A percentile compares a stretch with the other conserved stretches of the same genome.
Conservation (phyloP, 768 basidiomycete genomes). For the Mycena pura region DNA sequence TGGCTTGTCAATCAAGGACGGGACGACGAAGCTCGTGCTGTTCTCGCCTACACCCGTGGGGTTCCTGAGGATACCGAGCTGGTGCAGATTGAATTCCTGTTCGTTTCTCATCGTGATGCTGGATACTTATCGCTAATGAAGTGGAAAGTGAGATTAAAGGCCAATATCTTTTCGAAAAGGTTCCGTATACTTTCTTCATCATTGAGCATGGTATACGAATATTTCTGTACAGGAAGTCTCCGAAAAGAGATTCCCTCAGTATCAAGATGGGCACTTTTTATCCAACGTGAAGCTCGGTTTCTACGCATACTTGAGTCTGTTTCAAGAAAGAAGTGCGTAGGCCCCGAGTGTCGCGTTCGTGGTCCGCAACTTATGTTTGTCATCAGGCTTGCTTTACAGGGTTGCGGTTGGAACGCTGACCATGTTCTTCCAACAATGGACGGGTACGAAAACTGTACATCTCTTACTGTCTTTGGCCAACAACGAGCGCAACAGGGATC, state of each 20-base stretch:
- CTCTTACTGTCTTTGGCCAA: background rate
- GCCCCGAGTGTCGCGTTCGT: background rate
- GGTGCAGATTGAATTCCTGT: slow-evolving; percentile 79
- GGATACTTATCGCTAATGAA: background rate
- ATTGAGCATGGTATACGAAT: too few relatives aligned
- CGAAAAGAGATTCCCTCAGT: slow-evolving; percentile 62
- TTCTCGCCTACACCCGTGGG: slow-evolving; percentile 65
- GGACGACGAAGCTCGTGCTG: slow-evolving; percentile 73
- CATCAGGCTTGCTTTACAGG: slow-evolving; percentile 63
- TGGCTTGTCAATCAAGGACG: slow-evolving; percentile 83
- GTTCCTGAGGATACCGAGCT: slow-evolving; percentile 64
- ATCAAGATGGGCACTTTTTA: slow-evolving; percentile 62
- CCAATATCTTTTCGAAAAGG: slow-evolving; percentile 73
- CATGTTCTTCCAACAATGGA: slow-evolving; percentile 89
- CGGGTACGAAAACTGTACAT: slow-evolving; percentile 33
- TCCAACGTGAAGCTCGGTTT: slow-evolving; percentile 70
- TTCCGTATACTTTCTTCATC: too few relatives aligned
- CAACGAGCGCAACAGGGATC: slow-evolving; percentile 49
- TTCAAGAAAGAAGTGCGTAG: slow-evolving; percentile 56
- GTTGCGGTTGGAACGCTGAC: slow-evolving; percentile 63
- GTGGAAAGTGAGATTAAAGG: slow-evolving; percentile 69
- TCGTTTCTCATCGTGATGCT: slow-evolving; percentile 33
- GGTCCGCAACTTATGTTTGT: background rate
- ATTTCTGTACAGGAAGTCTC: slow-evolving; percentile 53
- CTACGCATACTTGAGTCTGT: slow-evolving; percentile 65